Evolutionary conservation across 805 yeast species (phyloP), one percentile per base, ranked within the genome.

Genomic region (Jamesozyma piceae): DNA sequence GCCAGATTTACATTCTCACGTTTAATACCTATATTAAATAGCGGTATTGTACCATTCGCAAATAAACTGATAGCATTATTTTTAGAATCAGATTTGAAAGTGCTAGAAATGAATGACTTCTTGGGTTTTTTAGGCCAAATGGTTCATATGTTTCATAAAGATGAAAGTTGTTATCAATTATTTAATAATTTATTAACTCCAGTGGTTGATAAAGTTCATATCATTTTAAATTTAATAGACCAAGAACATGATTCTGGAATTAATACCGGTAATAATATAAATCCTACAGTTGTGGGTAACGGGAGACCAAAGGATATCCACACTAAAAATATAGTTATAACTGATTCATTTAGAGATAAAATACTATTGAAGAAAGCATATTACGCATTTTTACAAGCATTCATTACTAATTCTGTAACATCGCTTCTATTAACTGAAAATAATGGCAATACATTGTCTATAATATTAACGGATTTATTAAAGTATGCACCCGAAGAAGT

Each of bases 1-100:
- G 71, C 90, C 4, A 74, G 96, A 53, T 87, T 84, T 60, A 77
- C 95, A 26, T 80, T 89, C 64, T 86, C 95, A 10, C 74, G 97
- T 48, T 72, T 92, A 51, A 82, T 88, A 42, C 86, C 94, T 19
- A 68, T 90, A 34, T 67, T 92, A 53, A 77, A 77, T 42, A 62
- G 63, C 18, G 62, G 64, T 6, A 68, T 77, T 48, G 64, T 76
- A 66, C 43, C 77, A 68, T 56, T 69, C 85, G 60, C 80, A 81
- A 49, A 60, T 44, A 80, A 85, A 56, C 73, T 88, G 47, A 77
- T 92, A 45, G 75, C 85, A 2, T 70, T 80, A 19, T 67, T 86
- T 44, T 67, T 84, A 55, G 69, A 71, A 24, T 69, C 75, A 20
- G 77, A 74, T 30, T 67, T 81, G 51, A 75, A 74, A 44, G 63